These are phyloP conservation scores for Coemansia sp. DNA, from an alignment of 192 early-diverging fungal species.

Conservation along the genomic window DNA sequence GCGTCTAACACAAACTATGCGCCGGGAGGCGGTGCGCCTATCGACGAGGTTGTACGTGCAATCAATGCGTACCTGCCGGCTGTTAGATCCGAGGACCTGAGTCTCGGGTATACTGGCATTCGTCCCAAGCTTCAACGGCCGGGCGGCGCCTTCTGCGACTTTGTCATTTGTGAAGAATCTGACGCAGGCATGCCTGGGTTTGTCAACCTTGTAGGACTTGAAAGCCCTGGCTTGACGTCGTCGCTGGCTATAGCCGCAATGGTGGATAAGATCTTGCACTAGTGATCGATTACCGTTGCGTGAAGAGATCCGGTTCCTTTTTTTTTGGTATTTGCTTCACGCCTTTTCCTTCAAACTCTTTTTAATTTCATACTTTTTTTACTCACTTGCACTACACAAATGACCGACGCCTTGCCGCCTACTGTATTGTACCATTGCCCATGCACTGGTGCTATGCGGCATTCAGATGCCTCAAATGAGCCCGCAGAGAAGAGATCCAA, in stretches of 20 bases:
- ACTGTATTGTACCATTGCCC: constrained; percentile 45
- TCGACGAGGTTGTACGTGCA: constrained; percentile 40
- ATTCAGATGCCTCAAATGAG: not conserved
- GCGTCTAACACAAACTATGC: constrained; percentile 60
- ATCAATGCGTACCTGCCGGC: constrained; percentile 65
- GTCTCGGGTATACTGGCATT: constrained; percentile 75
- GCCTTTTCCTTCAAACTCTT: not conserved
- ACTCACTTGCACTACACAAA: constrained; percentile 1
- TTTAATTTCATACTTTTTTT: not conserved
- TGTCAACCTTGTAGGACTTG: constrained; percentile 79
- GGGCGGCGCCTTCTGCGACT: constrained; percentile 73
- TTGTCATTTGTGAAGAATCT: constrained; percentile 65
- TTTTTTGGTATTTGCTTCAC: not conserved
- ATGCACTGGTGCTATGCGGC: constrained; percentile 20
- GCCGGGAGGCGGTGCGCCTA: constrained; percentile 42
- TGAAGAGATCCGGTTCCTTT: not conserved
- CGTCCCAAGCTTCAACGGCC: constrained; percentile 80
- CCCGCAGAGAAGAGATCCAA: constrained; percentile 3
- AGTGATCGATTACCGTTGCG: not conserved
- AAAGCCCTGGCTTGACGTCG: constrained; percentile 82
- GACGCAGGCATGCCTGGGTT: constrained; percentile 57
- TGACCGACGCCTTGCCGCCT: not conserved
- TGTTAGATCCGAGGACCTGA: constrained; percentile 59
- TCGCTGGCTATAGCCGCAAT: constrained; percentile 71
- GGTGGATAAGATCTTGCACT: constrained; percentile 23